Base-by-base conservation (phyloP, 2,329 filamentous ascomycete species). In the Rutstroemia sp. region DNA sequence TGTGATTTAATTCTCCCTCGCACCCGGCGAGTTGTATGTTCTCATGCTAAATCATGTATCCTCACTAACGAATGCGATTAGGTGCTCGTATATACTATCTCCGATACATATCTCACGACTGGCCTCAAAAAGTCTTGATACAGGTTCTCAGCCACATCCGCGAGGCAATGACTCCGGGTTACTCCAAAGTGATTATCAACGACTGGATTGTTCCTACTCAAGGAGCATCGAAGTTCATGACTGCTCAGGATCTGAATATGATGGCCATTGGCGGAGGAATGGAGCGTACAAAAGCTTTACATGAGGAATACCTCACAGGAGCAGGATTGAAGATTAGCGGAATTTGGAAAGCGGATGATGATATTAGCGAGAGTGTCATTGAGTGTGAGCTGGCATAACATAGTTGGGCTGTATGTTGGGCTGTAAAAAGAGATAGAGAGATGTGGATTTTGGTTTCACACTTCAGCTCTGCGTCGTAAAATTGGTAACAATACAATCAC, bases 81-180 rank as follows among this genome's bases (percentile, higher is more conserved):
- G 50, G 61, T 2, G 67, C 65, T 30, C 65, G 67, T 2, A 64
- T 64, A 1, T 72, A 72, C 54, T 72, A 66, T 59, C 58, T 70
- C 34, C 64, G 63, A 38, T 56, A 63, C 52, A 63, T 72, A 21
- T 58, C 73, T 2, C 70, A 73, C 52, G 68, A 73, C 48, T 72
- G 65, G 63, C 65, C 67, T 12, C 42, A 45, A 4, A 12, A n/a
- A 17, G 42, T 21, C 19, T 17, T 45, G 19, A 45, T 45, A 8
- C 42, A 45, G 19, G 5, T 45, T 45, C 42, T 45, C 5, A 45
- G 5, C 5, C n/a, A 45, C 19, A 45, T 48, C 0, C 67, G 71
- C 46, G 60, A 57, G 27, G 61, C 64, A 14, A 64, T 64, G 53
- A 62, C 58, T 49, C 58, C 66, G 3, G 68, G 68, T 12, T 64